Base-by-base conservation (phyloP, 352 stramenopile genomes). In the Globisporangium abappressorium region DNA sequence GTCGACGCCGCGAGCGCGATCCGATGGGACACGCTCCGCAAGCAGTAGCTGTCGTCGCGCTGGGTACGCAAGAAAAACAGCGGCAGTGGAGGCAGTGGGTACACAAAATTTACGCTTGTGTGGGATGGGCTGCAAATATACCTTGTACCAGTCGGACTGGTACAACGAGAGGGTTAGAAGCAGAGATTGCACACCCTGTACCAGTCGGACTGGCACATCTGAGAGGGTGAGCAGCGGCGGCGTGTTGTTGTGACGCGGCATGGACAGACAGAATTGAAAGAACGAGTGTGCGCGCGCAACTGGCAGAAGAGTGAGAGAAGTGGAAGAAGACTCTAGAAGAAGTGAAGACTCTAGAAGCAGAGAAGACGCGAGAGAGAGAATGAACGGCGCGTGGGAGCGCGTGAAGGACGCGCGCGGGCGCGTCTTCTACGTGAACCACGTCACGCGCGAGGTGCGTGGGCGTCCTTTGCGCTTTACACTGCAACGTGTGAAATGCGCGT, bases 341-440 rank as follows among this genome's bases (percentile, higher is more conserved):
- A n/a, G n/a, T n/a, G n/a, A n/a, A n/a, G n/a, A n/a, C n/a, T n/a
- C 11, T 18, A 46, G 11, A n/a, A 55, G 54, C 12, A 15, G n/a
- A 5, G 14, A 41, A 26, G 22, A 18, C n/a, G 24, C 67, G 46
- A n/a, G n/a, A 51, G 4, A 6, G 20, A n/a, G 26, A 61, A 49
- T 30, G 53, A 64, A 41, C 30, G 30, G 46, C 15, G 36, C 26
- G 46, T 95, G 87, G 87, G 77, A 93, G 76, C 85, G 86, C 73
- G 82, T 94, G 54, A 73, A 87, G 71, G 85, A 95, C 81, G 76
- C 85, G n/a, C 81, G 88, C 41, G 87, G 87, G 5, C 84, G 85
- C 63, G 90, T 91, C 49, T 95, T 95, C 71, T 95, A 94, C 72
- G 87, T 95, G 30, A 95, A 95, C 70, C 85, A 94, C 70, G 69